Percentiles rank a stretch among this genome's conserved stretches.
These are phyloP conservation scores for Balansia obtecta DNA, from an alignment of 2,329 filamentous ascomycete genomes.

Conservation along the genomic window DNA sequence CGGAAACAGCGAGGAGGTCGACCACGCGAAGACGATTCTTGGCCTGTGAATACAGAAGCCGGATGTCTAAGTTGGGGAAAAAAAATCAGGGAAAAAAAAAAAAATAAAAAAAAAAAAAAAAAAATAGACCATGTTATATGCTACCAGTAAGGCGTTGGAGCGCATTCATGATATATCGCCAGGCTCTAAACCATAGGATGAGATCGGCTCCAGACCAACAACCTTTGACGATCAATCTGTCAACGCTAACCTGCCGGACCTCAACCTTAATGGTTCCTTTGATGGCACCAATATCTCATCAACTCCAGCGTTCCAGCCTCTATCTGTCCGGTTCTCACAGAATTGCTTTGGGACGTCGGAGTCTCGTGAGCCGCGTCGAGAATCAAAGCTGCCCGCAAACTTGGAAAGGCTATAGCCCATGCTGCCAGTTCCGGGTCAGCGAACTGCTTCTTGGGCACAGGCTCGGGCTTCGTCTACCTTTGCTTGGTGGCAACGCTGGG, in stretches of 20 bases:
- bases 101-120: not conserved
- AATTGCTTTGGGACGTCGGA: constrained; percentile 25
- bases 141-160: too few species aligned
- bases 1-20: constrained; percentile 37
- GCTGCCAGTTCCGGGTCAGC: constrained; percentile 16
- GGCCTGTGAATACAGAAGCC: not conserved
- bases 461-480: constrained; percentile 17
- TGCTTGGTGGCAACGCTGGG: constrained; percentile 26
- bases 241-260: too few species aligned
- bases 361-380: constrained; percentile 24
- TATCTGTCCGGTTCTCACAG: constrained; percentile 36
- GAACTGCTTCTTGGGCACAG: constrained; percentile 26
- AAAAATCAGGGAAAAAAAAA: not conserved
- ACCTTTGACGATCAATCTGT: too few species aligned
- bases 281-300: constrained; percentile 35
- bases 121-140: not conserved
- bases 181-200: too few species aligned
- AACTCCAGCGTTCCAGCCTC: constrained; percentile 28
- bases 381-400: constrained; percentile 27
- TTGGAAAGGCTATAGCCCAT: constrained; percentile 33
- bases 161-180: too few species aligned
- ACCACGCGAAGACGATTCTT: constrained; percentile 14
- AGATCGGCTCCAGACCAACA: too few species aligned
- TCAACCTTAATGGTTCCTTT: constrained; percentile 24
- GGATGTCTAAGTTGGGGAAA: not conserved